A percentile compares a stretch with the other conserved stretches of the same genome.
These are phyloP conservation scores for Cantharellus anzutake DNA, from an alignment of 768 basidiomycete species.

Conservation along the genomic window DNA sequence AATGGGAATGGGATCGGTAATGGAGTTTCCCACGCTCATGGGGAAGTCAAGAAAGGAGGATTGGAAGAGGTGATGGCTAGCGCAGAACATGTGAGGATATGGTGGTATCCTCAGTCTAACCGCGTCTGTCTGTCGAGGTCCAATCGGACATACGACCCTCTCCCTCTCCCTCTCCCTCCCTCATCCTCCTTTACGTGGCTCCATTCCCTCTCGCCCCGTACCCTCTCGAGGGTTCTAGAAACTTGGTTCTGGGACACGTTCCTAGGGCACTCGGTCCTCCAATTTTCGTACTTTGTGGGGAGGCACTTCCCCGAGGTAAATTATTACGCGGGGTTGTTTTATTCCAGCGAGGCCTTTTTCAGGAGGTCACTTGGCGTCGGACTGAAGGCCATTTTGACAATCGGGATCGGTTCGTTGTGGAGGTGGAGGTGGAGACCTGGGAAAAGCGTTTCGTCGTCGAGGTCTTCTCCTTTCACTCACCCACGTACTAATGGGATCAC, in stretches of 20 bases:
- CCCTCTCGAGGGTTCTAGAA: constrained; percentile 7
- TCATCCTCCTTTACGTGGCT: constrained; percentile 5
- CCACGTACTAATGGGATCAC: too few relatives aligned
- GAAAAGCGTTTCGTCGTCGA: too few relatives aligned
- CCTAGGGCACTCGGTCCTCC: constrained; percentile 63
- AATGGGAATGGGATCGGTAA: too few relatives aligned
- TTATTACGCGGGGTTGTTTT: constrained; percentile 10
- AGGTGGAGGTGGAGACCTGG: too few relatives aligned
- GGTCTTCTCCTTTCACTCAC: too few relatives aligned
- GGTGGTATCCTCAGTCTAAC: constrained; percentile 84
- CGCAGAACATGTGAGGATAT: constrained; percentile 81
- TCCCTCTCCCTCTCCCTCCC: constrained; percentile 32
- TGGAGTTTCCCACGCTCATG: constrained; percentile 12
- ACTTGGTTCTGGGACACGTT: constrained; percentile 55
- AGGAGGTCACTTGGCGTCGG: too few relatives aligned
- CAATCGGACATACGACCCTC: constrained; percentile 52
- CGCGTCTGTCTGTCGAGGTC: constrained; percentile 50
- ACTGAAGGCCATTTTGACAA: too few relatives aligned
- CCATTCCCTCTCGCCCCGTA: neutral
- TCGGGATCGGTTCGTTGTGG: too few relatives aligned
- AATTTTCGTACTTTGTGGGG: constrained; percentile 64
- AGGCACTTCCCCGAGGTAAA: constrained; percentile 46
- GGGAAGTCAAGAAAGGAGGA: constrained; percentile 39
- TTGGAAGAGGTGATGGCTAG: constrained; percentile 36
- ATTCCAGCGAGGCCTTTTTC: neutral